Evolutionary conservation across 768 basidiomycete species (phyloP).

Genomic region (Leucocoprinus leucothites): DNA sequence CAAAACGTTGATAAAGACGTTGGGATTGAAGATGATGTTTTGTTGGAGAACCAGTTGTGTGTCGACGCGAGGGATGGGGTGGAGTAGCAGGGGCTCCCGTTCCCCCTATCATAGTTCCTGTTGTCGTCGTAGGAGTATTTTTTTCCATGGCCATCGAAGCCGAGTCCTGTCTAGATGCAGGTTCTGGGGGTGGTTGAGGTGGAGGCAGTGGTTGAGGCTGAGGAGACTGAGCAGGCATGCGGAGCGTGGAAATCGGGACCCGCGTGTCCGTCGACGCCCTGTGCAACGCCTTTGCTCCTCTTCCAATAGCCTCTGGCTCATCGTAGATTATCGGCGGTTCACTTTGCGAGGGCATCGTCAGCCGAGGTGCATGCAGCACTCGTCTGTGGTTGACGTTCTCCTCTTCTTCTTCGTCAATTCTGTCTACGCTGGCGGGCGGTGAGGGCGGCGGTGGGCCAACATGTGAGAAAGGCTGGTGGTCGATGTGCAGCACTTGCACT

Average conservation of each 20-base stretch:
- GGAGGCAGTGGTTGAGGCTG: slow-evolving; percentile 18
- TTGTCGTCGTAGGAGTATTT: not conserved
- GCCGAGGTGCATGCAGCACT: not conserved
- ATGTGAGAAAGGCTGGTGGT: too few species aligned
- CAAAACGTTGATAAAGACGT: slow-evolving; percentile 9
- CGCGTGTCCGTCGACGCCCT: slow-evolving; percentile 53
- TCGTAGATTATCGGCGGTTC: slow-evolving; percentile 29
- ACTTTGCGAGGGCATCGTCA: slow-evolving; percentile 3
- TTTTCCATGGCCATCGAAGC: not conserved
- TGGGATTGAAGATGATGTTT: slow-evolving; percentile 1
- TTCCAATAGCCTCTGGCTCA: slow-evolving; percentile 23
- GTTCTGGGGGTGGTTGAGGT: slow-evolving; percentile 11
- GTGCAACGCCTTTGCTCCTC: slow-evolving; percentile 25
- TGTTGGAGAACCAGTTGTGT: slow-evolving; percentile 63
- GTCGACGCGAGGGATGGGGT: slow-evolving; percentile 42
- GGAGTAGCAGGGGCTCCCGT: slow-evolving; percentile 36
- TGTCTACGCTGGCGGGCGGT: slow-evolving; percentile 32
- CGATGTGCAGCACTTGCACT: too few species aligned
- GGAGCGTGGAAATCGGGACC: slow-evolving; percentile 21
- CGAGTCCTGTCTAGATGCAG: slow-evolving; percentile 27
- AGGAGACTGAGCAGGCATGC: slow-evolving; percentile 17
- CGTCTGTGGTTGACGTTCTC: too few species aligned
- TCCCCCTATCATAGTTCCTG: not conserved
- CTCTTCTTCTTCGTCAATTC: slow-evolving; percentile 17
- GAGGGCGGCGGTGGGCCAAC: slow-evolving; percentile 27